Evolutionary conservation across 805 yeast genomes (phyloP), one percentile per base, ranked within the genome.

Genomic region (Candida nemodendra): DNA sequence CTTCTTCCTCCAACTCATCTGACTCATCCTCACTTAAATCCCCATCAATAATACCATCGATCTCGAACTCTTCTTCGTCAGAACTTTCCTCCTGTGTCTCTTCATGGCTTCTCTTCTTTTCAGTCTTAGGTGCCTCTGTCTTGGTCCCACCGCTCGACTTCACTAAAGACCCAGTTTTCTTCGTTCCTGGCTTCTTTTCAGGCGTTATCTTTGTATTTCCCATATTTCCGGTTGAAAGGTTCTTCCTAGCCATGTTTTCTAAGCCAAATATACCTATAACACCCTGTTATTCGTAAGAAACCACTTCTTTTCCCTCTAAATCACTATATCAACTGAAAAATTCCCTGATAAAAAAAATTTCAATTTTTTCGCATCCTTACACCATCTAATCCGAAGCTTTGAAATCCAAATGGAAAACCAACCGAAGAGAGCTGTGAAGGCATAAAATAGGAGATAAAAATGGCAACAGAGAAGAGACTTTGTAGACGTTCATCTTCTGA

Each of bases 41-140:
- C n/a, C 53, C 65, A 47, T 72, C 75, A 17, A 73, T 54, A 34
- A 71, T 54, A 2, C 76, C 65, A 29, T 52, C 44, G 13, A 60
- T 44, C 35, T 57, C 54, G 29, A 62, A 42, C 18, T 44, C 54
- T 16, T 42, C 52, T 16, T 48, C 48, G 19, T 47, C 57, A 18
- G 48, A 25, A 17, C 41, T 48, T 42, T 51, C 50, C 24, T 55
- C 48, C 34, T 45, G 42, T 31, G 23, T 19, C 18, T 32, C 49
- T 19, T 44, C 47, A 21, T 27, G 18, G 13, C 18, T 36, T 23
- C 43, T 41, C 42, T 43, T 44, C 34, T 41, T 40, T 17, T 36
- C 38, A 18, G 27, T 35, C 14, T 24, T 32, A 7, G 29, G 22
- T 26, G 30, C 27, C 25, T 32, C 34, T 34, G 27, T 39, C 15